These are phyloP conservation scores for Gamsiella multidivaricata DNA, from an alignment of 192 early-diverging fungal species.

Conservation along the genomic window DNA sequence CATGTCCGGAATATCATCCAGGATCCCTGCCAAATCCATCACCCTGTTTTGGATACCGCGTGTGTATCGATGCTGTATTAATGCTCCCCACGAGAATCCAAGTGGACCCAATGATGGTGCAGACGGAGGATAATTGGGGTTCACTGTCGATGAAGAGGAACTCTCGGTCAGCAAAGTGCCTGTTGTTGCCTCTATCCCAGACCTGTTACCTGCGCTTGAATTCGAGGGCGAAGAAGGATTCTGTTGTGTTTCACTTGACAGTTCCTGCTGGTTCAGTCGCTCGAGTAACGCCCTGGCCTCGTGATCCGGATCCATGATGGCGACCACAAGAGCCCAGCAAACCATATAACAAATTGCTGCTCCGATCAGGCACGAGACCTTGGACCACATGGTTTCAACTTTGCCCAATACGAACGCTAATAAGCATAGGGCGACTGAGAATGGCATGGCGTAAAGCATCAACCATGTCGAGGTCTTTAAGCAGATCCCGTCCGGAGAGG, in stretches of 20 bases:
- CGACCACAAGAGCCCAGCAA: conserved; percentile 38
- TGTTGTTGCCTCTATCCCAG: not conserved
- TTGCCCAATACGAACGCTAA: conserved; percentile 37
- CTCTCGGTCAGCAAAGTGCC: not conserved
- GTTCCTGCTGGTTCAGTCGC: conserved; percentile 4
- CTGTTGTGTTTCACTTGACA: not conserved
- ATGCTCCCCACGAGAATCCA: not conserved
- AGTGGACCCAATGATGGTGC: not conserved
- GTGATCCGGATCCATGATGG: conserved; percentile 33
- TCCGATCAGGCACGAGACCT: conserved; percentile 44
- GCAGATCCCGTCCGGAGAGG: conserved; percentile 23
- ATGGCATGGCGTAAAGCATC: conserved; percentile 41
- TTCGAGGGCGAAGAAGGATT: not conserved
- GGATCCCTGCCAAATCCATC: conserved; percentile 18
- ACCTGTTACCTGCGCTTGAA: not conserved
- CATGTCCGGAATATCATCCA: conserved; percentile 37
- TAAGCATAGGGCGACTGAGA: conserved; percentile 32
- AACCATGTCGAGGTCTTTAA: conserved; percentile 42
- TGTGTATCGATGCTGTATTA: conserved; percentile 14
- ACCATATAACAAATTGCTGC: conserved; percentile 51
- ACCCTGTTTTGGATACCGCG: conserved; percentile 20
- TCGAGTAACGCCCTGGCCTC: conserved; percentile 27
- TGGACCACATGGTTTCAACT: conserved; percentile 44
- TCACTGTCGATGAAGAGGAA: too few relatives aligned
- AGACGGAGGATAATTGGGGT: too few relatives aligned